phyloP scores from a whole-genome alignment of 2,329 filamentous ascomycete genomes.

The Sporothrix brasiliensis region DNA sequence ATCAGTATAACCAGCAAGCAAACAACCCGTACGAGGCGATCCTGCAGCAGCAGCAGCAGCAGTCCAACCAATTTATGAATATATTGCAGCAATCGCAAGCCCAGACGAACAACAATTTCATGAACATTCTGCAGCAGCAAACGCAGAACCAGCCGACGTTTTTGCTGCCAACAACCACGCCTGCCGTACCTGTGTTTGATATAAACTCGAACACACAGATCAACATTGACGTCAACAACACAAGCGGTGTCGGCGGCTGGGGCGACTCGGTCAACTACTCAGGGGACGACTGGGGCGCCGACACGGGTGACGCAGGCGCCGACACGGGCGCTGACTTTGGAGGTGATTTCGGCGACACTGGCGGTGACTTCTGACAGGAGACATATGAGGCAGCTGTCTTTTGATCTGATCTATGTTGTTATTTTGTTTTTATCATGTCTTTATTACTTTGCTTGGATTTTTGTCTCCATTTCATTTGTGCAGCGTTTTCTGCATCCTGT shows the following conservation, averaged over 20 bases:
- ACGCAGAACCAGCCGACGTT: constrained; percentile 22
- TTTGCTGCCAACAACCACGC: not conserved
- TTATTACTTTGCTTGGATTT: not conserved
- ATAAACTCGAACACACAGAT: not conserved
- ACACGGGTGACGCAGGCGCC: not conserved
- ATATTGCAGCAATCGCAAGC: constrained; percentile 26
- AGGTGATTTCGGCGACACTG: not conserved
- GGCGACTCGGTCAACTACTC: constrained; percentile 33
- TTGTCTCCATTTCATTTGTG: not conserved
- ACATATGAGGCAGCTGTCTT: not conserved
- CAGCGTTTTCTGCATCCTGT: constrained; percentile 6
- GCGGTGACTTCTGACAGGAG: not conserved
- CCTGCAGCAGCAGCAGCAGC: constrained; percentile 29
- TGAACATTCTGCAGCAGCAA: constrained; percentile 18
- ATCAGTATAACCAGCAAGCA: constrained; percentile 25
- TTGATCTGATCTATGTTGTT: not conserved
- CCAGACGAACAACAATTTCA: constrained; percentile 21
- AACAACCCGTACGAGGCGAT: not conserved
- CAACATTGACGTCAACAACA: constrained; percentile 11
- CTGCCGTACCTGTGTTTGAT: not conserved
- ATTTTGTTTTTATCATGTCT: not conserved
- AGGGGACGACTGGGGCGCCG: constrained; percentile 35
- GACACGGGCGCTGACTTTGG: constrained; percentile 4
- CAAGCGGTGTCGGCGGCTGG: constrained; percentile 29
- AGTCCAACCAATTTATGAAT: constrained; percentile 26